These are phyloP conservation scores for Solanum clarkiae DNA, from an alignment of 257 asterid genomes.

Conservation along the genomic window DNA sequence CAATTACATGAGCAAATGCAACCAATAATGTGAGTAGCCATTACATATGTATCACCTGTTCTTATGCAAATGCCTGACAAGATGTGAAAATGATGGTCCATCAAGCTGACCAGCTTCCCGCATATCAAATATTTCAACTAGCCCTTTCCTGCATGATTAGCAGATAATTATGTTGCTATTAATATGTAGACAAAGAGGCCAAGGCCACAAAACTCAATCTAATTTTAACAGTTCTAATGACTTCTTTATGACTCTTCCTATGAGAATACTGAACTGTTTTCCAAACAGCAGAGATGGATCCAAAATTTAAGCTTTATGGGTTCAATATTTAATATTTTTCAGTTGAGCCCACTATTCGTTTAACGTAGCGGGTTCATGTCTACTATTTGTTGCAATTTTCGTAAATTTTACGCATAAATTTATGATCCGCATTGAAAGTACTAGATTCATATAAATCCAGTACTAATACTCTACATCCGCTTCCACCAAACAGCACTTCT, in stretches of 20 bases:
- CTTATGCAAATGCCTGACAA: constrained; percentile 56
- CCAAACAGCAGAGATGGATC: neutral
- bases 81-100: constrained; percentile 35
- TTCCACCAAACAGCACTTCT: neutral
- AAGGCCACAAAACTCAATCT: neutral
- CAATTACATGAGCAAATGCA: neutral
- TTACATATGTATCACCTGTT: constrained; percentile 35
- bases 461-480: neutral
- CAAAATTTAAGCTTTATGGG: neutral
- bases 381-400: neutral
- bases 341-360: neutral
- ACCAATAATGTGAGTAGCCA: neutral
- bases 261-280: neutral
- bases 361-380: neutral
- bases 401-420: neutral
- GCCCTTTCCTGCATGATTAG: constrained; percentile 57
- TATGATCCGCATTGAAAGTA: neutral
- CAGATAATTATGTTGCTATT: neutral
- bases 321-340: neutral
- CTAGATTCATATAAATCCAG: neutral
- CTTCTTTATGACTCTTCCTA: neutral
- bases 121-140: constrained; percentile 65
- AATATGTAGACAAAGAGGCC: neutral
- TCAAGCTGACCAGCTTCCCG: constrained; percentile 55
- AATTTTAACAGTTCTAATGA: neutral